phyloP scores from a whole-genome alignment of 176 grass and related monocot species.

The Chrysopogon serrulatus region DNA sequence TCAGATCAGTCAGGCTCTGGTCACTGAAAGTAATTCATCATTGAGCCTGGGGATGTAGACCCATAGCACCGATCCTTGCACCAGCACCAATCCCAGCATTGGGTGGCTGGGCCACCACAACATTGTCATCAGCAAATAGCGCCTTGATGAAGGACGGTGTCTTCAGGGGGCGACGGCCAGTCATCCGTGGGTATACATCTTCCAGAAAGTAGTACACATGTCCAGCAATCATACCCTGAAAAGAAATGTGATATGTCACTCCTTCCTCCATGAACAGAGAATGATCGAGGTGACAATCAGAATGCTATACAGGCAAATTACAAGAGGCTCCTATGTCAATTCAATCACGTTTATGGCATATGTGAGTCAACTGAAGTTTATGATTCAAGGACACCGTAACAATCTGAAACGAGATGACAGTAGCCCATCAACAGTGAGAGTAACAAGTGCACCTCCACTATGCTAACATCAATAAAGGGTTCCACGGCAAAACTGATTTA shows the following conservation, averaged over 20 bases:
- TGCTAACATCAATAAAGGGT: not conserved
- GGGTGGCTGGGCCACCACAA: conserved; percentile 42
- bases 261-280: not conserved
- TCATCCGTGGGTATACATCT: conserved; percentile 91
- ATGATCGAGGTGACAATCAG: not conserved
- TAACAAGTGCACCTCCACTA: not conserved
- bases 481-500: not conserved
- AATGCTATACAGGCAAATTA: not conserved
- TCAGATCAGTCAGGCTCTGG: not conserved
- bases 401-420: conserved; percentile 1
- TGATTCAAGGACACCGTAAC: not conserved
- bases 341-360: not conserved
- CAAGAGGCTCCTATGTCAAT: not conserved
- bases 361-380: not conserved
- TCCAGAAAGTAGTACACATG: conserved; percentile 96
- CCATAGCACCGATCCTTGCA: conserved; percentile 46
- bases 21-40: not conserved
- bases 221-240: conserved; percentile 94
- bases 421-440: not conserved
- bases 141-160: conserved; percentile 89
- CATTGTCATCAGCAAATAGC: conserved; percentile 75
- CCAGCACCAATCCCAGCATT: conserved; percentile 36
- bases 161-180: conserved; percentile 72
- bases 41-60: conserved; percentile 28
- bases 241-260: not conserved